These are phyloP conservation scores for Pyrenophora graminea DNA, from an alignment of 2,329 filamentous ascomycete genomes.

Conservation along the genomic window DNA sequence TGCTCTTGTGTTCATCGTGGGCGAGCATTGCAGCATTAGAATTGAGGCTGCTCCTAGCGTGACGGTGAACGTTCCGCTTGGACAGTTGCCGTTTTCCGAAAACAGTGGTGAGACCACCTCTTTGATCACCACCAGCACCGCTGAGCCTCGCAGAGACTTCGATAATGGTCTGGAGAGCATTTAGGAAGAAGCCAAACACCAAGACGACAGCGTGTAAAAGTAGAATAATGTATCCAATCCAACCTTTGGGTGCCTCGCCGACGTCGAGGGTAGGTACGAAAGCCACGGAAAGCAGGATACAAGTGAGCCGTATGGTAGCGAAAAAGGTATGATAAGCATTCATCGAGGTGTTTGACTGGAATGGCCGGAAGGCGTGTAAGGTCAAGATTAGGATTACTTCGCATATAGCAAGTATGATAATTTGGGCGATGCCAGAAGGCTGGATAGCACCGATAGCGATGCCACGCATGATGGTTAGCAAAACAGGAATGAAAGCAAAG, in stretches of 20 bases:
- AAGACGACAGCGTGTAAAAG: slow-evolving; percentile 83
- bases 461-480: slow-evolving; percentile 82
- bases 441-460: slow-evolving; percentile 92
- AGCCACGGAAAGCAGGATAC: slow-evolving; percentile 58
- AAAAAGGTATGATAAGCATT: slow-evolving; percentile 93
- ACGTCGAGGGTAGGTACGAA: slow-evolving; percentile 85
- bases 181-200: slow-evolving; percentile 90
- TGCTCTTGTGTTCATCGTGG: slow-evolving; percentile 67
- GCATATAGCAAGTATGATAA: slow-evolving; percentile 89
- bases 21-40: slow-evolving; percentile 82
- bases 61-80: slow-evolving; percentile 67
- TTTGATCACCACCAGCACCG: slow-evolving; percentile 76
- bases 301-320: slow-evolving; percentile 73
- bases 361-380: slow-evolving; percentile 86
- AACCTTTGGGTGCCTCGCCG: slow-evolving; percentile 78
- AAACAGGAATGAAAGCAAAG: slow-evolving; percentile 84
- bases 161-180: slow-evolving; percentile 85
- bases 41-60: slow-evolving; percentile 77
- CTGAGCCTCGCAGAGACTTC: slow-evolving; percentile 83
- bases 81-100: slow-evolving; percentile 91
- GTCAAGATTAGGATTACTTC: slow-evolving; percentile 90
- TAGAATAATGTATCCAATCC: slow-evolving; percentile 93
- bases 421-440: slow-evolving; percentile 87
- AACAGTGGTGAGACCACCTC: slow-evolving; percentile 82
- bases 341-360: slow-evolving; percentile 91